Conservation (phyloP, 2,329 filamentous ascomycete species). For the Mycosphaerelloides madeirae region DNA sequence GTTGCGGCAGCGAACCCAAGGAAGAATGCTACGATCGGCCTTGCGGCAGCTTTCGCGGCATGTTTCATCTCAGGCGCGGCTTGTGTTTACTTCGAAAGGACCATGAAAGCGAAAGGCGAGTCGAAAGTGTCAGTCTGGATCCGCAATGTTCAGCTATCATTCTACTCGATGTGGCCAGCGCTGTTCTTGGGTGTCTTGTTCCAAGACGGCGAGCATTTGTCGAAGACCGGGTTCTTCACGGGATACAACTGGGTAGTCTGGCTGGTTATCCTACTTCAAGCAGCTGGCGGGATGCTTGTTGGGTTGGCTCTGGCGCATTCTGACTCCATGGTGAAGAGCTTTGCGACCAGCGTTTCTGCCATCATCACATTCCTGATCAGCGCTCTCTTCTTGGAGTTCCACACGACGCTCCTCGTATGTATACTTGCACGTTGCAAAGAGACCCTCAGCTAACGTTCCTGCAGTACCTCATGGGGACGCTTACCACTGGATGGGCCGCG, state of each 20-base stretch:
- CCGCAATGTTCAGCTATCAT: slow-evolving; percentile 87
- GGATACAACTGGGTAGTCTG: slow-evolving; percentile 93
- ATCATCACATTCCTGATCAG: slow-evolving; percentile 81
- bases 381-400: slow-evolving; percentile 77
- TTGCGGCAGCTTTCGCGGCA: slow-evolving; percentile 71
- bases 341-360: slow-evolving; percentile 88
- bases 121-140: slow-evolving; percentile 79
- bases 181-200: slow-evolving; percentile 80
- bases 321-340: slow-evolving; percentile 89
- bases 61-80: slow-evolving; percentile 79
- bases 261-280: slow-evolving; percentile 77
- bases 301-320: slow-evolving; percentile 76
- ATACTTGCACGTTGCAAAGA: not conserved
- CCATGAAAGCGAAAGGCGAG: slow-evolving; percentile 67
- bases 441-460: slow-evolving; percentile 6
- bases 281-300: slow-evolving; percentile 76
- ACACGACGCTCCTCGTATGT: slow-evolving; percentile 67
- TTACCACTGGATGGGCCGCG: slow-evolving; percentile 72
- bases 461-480: slow-evolving; percentile 78
- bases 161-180: slow-evolving; percentile 89
- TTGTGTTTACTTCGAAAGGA: slow-evolving; percentile 84
- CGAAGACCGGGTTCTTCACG: slow-evolving; percentile 82
- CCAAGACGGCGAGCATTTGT: slow-evolving; percentile 79
- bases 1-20: slow-evolving; percentile 47
- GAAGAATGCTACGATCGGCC: slow-evolving; percentile 75